Evolutionary conservation across 1,284 basidiomycete species (phyloP).

Genomic region (Leccinum insigne): DNA sequence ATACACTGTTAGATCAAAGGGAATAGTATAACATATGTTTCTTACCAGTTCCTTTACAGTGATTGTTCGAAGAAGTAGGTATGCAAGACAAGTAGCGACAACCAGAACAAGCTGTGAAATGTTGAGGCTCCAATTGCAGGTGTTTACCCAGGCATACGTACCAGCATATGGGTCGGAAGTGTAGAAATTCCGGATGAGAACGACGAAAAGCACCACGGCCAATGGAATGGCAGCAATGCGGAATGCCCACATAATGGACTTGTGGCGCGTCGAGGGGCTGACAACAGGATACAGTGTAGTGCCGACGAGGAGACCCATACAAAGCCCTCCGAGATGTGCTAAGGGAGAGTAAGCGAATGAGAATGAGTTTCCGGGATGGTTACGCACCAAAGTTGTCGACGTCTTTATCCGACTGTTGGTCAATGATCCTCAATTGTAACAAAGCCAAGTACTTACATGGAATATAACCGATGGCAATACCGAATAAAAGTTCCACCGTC

Average conservation of each 20-base stretch:
- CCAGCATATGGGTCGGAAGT: conserved; percentile 80
- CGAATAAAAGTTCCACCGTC: conserved; percentile 81
- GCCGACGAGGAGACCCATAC: conserved; percentile 83
- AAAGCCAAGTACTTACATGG: conserved; percentile 50
- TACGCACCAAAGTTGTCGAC: conserved; percentile 75
- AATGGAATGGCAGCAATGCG: conserved; percentile 76
- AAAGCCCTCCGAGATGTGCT: conserved; percentile 80
- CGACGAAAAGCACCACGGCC: conserved; percentile 78
- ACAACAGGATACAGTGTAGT: conserved; percentile 92
- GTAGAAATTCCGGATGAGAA: conserved; percentile 89
- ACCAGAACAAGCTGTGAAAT: conserved; percentile 72
- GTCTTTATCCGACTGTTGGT: conserved; percentile 38
- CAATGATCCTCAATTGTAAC: conserved; percentile 5
- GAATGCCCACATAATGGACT: conserved; percentile 71
- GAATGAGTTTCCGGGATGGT: neutral
- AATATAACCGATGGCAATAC: conserved; percentile 86
- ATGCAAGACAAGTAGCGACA: conserved; percentile 91
- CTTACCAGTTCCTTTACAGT: conserved; percentile 69
- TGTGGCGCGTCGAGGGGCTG: conserved; percentile 72
- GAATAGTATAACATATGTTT: neutral
- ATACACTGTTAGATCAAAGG: conserved; percentile 9
- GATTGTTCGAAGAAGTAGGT: conserved; percentile 74
- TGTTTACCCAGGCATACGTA: conserved; percentile 32
- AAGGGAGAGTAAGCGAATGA: conserved; percentile 6
- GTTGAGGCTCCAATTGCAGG: conserved; percentile 4